Conservation (phyloP, 495 filamentous ascomycete species). For the Aspergillus heteromorphus region DNA sequence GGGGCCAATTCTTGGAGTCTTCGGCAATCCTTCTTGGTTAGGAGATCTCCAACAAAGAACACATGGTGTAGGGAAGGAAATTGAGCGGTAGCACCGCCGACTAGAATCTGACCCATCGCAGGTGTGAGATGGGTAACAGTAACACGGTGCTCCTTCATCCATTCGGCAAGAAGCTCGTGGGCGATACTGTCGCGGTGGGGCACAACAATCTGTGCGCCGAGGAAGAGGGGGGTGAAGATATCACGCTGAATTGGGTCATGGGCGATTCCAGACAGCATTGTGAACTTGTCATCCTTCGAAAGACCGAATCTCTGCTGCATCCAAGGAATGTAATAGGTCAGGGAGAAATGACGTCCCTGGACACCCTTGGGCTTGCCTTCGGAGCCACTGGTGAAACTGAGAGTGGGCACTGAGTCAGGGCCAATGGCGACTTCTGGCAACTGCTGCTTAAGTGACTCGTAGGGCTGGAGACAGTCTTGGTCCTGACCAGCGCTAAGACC, state of each 20-base stretch:
- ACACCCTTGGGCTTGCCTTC: constrained; percentile 88
- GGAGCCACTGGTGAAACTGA: constrained; percentile 80
- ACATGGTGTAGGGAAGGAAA: constrained; percentile 74
- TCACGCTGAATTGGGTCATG: constrained; percentile 92
- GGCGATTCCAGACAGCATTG: constrained; percentile 75
- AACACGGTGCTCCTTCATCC: constrained; percentile 75
- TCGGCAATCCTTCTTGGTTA: constrained; percentile 84
- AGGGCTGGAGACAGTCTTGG: constrained; percentile 44
- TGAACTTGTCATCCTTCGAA: constrained; percentile 70
- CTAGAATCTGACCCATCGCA: constrained; percentile 90
- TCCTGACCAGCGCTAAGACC: constrained; percentile 34
- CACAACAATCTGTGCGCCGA: constrained; percentile 76
- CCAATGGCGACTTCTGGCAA: constrained; percentile 76
- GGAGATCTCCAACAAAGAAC: constrained; percentile 91
- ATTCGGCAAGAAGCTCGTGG: constrained; percentile 83
- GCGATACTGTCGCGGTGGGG: constrained; percentile 81
- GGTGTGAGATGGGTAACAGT: constrained; percentile 92
- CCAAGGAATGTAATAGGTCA: constrained; percentile 88
- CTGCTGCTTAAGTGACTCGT: constrained; percentile 46
- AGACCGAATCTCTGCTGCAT: constrained; percentile 82
- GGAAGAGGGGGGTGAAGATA: constrained; percentile 89
- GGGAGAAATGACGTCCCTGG: constrained; percentile 77
- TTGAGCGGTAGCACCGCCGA: constrained; percentile 72
- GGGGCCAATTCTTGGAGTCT: constrained; percentile 69
- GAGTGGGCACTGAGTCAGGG: constrained; percentile 78